phyloP scores from a whole-genome alignment of 768 basidiomycete genomes.

The Tricholoma furcatifolium region DNA sequence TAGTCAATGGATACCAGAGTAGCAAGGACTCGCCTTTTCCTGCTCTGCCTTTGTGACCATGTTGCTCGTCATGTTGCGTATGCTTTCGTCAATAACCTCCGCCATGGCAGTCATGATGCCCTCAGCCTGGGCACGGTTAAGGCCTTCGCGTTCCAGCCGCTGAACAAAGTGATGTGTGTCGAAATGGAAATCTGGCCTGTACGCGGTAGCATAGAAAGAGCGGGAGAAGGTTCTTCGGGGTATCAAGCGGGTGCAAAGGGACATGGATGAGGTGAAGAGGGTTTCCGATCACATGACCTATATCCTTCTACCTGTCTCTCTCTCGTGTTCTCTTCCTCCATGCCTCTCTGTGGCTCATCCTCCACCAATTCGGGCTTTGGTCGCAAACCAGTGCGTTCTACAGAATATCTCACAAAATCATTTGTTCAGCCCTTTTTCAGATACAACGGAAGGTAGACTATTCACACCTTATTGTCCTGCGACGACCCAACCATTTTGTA shows the following conservation, averaged over 20 bases:
- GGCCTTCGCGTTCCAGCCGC: conserved; percentile 83
- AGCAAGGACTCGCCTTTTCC: conserved; percentile 69
- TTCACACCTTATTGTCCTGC: neutral
- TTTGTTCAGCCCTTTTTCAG: conserved; percentile 22
- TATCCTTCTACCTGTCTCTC: neutral
- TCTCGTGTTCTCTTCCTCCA: conserved; percentile 18
- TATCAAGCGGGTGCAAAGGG: conserved; percentile 1
- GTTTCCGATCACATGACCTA: conserved; percentile 7
- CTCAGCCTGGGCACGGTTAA: conserved; percentile 90
- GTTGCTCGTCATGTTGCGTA: conserved; percentile 92
- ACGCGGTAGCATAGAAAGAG: conserved; percentile 28
- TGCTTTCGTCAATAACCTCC: conserved; percentile 96
- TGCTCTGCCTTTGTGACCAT: conserved; percentile 97
- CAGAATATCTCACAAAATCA: neutral
- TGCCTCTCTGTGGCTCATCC: conserved; percentile 61
- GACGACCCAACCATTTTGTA: conserved; percentile 18
- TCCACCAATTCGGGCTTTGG: conserved; percentile 53
- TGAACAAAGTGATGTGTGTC: conserved; percentile 96
- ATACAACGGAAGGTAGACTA: conserved; percentile 45
- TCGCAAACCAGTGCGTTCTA: conserved; percentile 47
- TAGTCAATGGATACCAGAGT: neutral
- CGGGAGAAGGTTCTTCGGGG: conserved; percentile 13
- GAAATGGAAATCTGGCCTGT: conserved; percentile 68
- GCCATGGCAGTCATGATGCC: conserved; percentile 97
- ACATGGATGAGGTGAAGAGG: conserved; percentile 2